phyloP scores from a whole-genome alignment of 352 stramenopile genomes.

The Phytophthora agathidicida region DNA sequence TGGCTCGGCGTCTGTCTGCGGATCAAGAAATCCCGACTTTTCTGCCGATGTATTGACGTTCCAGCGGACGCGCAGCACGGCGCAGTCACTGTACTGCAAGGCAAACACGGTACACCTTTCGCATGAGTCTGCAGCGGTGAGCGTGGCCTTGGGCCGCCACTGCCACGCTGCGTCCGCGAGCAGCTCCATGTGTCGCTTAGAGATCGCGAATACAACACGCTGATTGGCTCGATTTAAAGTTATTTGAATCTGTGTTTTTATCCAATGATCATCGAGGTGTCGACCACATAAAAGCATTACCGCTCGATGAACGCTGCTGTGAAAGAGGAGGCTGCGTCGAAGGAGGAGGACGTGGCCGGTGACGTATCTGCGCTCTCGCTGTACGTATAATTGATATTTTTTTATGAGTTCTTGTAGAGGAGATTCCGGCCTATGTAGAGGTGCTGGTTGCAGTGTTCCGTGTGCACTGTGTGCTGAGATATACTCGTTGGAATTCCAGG shows the following conservation, averaged over 20 bases:
- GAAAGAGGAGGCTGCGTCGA: constrained; percentile 21
- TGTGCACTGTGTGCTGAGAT: constrained; percentile 8
- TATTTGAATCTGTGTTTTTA: neutral
- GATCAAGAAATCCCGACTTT: constrained; percentile 15
- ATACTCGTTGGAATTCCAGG: constrained; percentile 24
- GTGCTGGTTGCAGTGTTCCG: neutral
- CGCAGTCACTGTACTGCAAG: constrained; percentile 54
- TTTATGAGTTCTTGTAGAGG: neutral
- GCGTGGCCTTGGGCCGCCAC: constrained; percentile 43
- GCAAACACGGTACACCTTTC: constrained; percentile 48
- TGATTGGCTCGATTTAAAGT: constrained; percentile 13
- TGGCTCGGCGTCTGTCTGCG: constrained; percentile 23
- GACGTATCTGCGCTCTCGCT: constrained; percentile 25
- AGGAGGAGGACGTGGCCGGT: constrained; percentile 18
- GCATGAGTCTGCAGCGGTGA: constrained; percentile 45
- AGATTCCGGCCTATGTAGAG: constrained; percentile 7
- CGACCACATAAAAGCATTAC: constrained; percentile 15
- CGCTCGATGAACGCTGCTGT: constrained; percentile 19
- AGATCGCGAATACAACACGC: constrained; percentile 10
- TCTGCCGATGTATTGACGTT: constrained; percentile 1
- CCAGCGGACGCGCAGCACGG: constrained; percentile 55
- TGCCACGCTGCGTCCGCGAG: constrained; percentile 45
- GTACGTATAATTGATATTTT: constrained; percentile 23
- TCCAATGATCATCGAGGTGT: constrained; percentile 20
- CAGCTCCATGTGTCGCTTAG: constrained; percentile 47